These are phyloP conservation scores for Bolboschoenoplectus hybrid DNA, from an alignment of 202 grass and related monocot species.

Conservation along the genomic window DNA sequence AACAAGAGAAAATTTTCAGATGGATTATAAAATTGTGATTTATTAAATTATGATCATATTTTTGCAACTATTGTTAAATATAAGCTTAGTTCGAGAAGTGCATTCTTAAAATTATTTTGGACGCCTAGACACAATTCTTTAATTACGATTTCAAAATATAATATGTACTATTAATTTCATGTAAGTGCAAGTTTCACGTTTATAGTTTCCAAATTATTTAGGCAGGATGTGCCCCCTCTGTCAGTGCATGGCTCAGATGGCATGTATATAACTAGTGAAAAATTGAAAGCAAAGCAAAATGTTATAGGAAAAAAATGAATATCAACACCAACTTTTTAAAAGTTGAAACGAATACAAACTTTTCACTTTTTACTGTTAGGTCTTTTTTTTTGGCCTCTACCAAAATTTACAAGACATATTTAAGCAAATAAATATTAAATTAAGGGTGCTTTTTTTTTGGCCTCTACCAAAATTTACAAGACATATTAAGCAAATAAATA, in stretches of 20 bases:
- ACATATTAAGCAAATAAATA: not conserved
- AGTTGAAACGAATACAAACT: not conserved
- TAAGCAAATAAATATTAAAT: not conserved
- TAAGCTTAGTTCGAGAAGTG: too few relatives aligned
- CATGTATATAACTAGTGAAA: too few relatives aligned
- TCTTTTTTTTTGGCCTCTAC: not conserved
- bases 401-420: not conserved
- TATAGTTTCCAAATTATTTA: too few relatives aligned
- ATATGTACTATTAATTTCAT: not conserved
- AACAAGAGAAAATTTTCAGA: not conserved
- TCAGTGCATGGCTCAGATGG: too few relatives aligned
- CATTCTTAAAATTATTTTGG: too few relatives aligned
- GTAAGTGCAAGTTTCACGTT: too few relatives aligned
- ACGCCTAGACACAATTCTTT: too few relatives aligned
- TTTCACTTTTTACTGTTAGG: not conserved
- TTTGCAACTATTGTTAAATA: too few relatives aligned
- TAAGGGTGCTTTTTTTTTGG: not conserved
- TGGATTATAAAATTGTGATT: not conserved
- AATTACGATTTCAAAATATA: too few relatives aligned
- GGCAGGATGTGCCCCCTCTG: too few relatives aligned
- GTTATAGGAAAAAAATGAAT: not conserved
- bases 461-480: not conserved
- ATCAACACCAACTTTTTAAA: not conserved
- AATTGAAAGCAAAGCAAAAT: too few relatives aligned
- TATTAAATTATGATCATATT: not conserved